phyloP scores from a whole-genome alignment of 2,329 filamentous ascomycete species.

The Alternaria angustiovoidea region DNA sequence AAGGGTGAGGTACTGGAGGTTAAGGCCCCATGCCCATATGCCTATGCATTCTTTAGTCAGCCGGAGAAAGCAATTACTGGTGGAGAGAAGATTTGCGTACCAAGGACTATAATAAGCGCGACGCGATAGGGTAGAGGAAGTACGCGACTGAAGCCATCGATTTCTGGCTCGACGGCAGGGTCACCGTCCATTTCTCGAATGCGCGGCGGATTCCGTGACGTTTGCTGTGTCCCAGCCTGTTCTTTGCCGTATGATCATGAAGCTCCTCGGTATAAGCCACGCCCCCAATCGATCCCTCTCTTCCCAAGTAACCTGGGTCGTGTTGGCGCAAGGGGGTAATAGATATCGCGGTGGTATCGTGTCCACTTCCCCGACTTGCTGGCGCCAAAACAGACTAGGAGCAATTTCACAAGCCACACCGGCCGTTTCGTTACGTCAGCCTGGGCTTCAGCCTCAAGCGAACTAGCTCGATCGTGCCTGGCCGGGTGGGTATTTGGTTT shows the following conservation, averaged over 20 bases:
- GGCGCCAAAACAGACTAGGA: constrained; percentile 11
- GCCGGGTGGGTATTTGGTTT: constrained; percentile 1
- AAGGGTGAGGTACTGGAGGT: constrained; percentile 84
- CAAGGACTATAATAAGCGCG: constrained; percentile 83
- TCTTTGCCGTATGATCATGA: constrained; percentile 29
- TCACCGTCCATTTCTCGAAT: constrained; percentile 71
- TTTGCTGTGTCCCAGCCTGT: constrained; percentile 33
- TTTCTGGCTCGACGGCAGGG: constrained; percentile 69
- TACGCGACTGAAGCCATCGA: constrained; percentile 86
- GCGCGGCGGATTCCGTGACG: constrained; percentile 28
- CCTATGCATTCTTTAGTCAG: constrained; percentile 59
- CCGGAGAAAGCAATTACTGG: neutral
- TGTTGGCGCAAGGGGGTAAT: constrained; percentile 29
- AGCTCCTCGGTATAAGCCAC: constrained; percentile 2
- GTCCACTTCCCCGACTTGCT: constrained; percentile 39
- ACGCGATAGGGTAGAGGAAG: constrained; percentile 91
- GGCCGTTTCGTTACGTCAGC: constrained; percentile 25
- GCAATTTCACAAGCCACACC: constrained; percentile 6
- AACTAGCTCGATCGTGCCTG: constrained; percentile 8
- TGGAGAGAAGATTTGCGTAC: constrained; percentile 58
- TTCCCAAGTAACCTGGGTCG: neutral
- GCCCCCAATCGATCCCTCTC: constrained; percentile 15
- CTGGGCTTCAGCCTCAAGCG: constrained; percentile 29
- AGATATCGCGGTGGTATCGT: constrained; percentile 30
- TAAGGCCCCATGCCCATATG: constrained; percentile 93